Conservation (phyloP, 306 rosid genomes). For the cucumber (Cucumis sativus) region Cucumber_9930_V3 NC_026659.2:291501-292000, state of each 20-base stretch:
- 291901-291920: not conserved
- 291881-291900: not conserved
- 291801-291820: not conserved
- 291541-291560: slow-evolving; percentile 73
- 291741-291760: not conserved
- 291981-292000: not conserved
- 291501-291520: not conserved
- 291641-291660: not conserved
- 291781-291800: not conserved
- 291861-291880: not conserved
- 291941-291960: not conserved
- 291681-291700: not conserved
- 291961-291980: not conserved
- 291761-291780: not conserved
- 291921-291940: not conserved
- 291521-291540: slow-evolving; percentile 43
- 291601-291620: not conserved
- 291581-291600: slow-evolving; percentile 23
- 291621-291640: not conserved
- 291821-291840: not conserved
- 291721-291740: not conserved
- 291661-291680: not conserved
- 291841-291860: not conserved
- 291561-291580: slow-evolving; percentile 49
- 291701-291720: not conserved